Base-by-base conservation (phyloP, 2,329 filamentous ascomycete genomes). In the Leptographium wingfieldii region DNA sequence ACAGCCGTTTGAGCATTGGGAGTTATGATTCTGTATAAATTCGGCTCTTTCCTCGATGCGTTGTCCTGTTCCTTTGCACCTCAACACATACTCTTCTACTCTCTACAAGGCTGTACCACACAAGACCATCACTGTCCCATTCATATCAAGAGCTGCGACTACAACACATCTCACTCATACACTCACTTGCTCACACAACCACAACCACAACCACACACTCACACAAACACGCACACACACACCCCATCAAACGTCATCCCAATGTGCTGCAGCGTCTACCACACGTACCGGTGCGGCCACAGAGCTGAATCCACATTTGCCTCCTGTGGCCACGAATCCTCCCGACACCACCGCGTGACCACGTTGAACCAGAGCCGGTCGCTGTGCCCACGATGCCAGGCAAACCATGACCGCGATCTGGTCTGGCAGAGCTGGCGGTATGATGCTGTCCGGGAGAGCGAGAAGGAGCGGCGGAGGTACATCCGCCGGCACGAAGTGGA, bases 251-350 rank as follows among this genome's bases (percentile, higher is more conserved):
- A 25, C 22, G 22, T 22, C 3, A 10, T n/a, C 58, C 48, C 49
- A n/a, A 58, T 61, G 56, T 61, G 59, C 52, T 9, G 19, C 31
- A 55, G 49, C n/a, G 3, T 31, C 16, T 3, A n/a, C 55, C 38
- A 25, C 55, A 1, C 14, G 9, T 54, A 56, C 46, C 35, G 5
- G 12, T 61, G 60, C 60, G 54, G 57, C 54, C 60, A 61, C 33
- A 5, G 31, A 46, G 11, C 9, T 48, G 19, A 49, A 25, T 56
- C 53, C 9, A 27, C 16, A 1, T 60, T 35, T 35, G 33, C 33
- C 33, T 35, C 33, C 2, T 35, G 33, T n/a, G 43, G 6, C 43
- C 19, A 22, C 43, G 6, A 10, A 10, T 35, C 9, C 33, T 35
- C 33, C 33, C 33, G 33, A 9, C 9, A 35, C 33, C 33, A 35